These are phyloP conservation scores for Lactarius psammicola DNA, from an alignment of 768 basidiomycete genomes.

Conservation along the genomic window DNA sequence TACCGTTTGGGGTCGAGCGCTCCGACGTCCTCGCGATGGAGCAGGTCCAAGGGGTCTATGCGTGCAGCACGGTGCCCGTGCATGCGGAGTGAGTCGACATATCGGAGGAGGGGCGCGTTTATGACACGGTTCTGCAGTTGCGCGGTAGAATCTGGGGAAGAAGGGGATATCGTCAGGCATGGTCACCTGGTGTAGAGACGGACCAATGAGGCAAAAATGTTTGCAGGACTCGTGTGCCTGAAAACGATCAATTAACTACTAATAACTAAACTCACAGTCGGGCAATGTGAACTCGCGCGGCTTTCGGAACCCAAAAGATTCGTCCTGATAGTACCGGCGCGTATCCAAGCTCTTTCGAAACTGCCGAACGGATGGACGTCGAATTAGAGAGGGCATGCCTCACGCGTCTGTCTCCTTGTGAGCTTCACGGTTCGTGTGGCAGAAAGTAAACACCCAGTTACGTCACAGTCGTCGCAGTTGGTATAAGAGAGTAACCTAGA, in stretches of 20 bases:
- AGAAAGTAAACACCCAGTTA: not conserved
- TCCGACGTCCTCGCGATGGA: constrained; percentile 76
- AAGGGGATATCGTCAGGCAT: not conserved
- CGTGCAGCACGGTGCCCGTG: constrained; percentile 83
- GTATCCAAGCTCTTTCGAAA: constrained; percentile 4
- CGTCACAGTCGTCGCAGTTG: not conserved
- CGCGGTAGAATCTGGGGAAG: constrained; percentile 18
- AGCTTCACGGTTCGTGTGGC: not conserved
- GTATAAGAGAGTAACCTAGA: not conserved
- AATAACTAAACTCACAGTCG: constrained; percentile 60
- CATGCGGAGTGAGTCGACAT: constrained; percentile 83
- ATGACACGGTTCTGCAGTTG: constrained; percentile 65
- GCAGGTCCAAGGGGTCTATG: constrained; percentile 85
- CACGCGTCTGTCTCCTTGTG: not conserved
- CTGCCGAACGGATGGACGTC: not conserved
- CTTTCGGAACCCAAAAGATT: constrained; percentile 76
- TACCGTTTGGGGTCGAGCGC: constrained; percentile 78
- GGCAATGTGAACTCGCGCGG: constrained; percentile 60
- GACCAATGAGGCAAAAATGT: too few species aligned
- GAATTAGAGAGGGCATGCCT: not conserved
- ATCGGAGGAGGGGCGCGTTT: constrained; percentile 81
- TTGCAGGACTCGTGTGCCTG: too few species aligned
- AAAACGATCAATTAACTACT: too few species aligned
- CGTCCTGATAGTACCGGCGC: constrained; percentile 60
- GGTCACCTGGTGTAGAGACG: not conserved